Conservation (phyloP, 106 monocot genomes). For the Amphibolis antarctica region DNA sequence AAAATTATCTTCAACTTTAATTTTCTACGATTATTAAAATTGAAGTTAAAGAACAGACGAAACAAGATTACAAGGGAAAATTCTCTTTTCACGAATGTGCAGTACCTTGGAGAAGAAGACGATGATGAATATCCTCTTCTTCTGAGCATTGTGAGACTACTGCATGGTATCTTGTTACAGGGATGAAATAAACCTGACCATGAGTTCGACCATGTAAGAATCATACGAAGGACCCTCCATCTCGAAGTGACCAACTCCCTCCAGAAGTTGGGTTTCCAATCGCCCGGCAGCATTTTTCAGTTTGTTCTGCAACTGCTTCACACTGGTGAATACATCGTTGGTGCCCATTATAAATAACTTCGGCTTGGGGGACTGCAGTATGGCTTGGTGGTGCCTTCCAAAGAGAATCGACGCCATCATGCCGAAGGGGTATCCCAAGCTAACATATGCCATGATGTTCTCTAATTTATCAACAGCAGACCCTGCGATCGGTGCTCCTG, state of each 20-base stretch:
- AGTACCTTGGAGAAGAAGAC: constrained; percentile 9
- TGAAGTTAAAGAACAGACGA: too few species aligned
- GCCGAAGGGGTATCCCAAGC: constrained; percentile 89
- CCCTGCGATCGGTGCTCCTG: constrained; percentile 93
- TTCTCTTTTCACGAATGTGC: too few species aligned
- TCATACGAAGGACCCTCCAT: constrained; percentile 96
- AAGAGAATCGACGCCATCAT: constrained; percentile 68
- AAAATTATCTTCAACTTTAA: too few species aligned
- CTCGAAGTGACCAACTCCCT: constrained; percentile 83
- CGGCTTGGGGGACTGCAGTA: constrained; percentile 53
- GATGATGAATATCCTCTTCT: background rate
- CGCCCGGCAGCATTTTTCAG: constrained; percentile 61
- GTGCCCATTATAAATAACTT: constrained; percentile 94
- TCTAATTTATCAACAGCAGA: constrained; percentile 84
- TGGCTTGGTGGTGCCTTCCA: constrained; percentile 65
- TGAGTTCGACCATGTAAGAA: constrained; percentile 51
- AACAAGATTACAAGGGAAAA: too few species aligned
- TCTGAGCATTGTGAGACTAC: background rate
- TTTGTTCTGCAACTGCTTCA: constrained; percentile 77
- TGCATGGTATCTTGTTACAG: constrained; percentile 6
- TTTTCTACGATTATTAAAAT: too few species aligned
- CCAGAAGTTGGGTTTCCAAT: constrained; percentile 54
- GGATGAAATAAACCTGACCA: constrained; percentile 33
- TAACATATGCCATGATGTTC: constrained; percentile 64
- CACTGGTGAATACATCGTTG: constrained; percentile 85